Evolutionary conservation across 306 rosid species (phyloP).

Genomic region (Cucurbita ficifolia): DNA sequence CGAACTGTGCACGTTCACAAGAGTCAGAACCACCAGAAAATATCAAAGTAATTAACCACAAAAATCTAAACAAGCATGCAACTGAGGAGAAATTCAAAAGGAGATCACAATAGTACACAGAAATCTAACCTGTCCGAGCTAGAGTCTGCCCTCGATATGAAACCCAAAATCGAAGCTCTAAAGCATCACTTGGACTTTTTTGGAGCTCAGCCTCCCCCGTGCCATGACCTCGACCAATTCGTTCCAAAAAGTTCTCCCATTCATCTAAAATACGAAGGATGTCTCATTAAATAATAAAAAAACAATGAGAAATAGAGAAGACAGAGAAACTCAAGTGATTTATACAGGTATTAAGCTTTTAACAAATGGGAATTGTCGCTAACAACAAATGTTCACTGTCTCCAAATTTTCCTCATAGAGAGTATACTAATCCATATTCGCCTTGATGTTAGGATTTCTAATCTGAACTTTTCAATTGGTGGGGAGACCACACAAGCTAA

Average conservation of each 20-base stretch:
- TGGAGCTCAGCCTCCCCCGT: slow-evolving; percentile 71
- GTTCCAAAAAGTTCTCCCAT: slow-evolving; percentile 85
- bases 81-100: not conserved
- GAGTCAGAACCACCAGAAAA: slow-evolving; percentile 6
- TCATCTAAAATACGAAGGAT: slow-evolving; percentile 43
- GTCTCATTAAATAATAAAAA: not conserved
- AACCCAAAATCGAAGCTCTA: slow-evolving; percentile 96
- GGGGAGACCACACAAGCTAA: no score
- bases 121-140: slow-evolving; percentile 77
- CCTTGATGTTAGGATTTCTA: no score
- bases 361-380: no score
- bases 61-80: not conserved
- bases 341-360: no score
- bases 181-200: slow-evolving; percentile 48
- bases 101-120: not conserved
- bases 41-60: not conserved
- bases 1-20: slow-evolving; percentile 53
- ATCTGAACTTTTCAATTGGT: no score
- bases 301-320: not conserved
- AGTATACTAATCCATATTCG: no score
- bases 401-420: no score
- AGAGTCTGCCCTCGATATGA: slow-evolving; percentile 97
- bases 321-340: not conserved
- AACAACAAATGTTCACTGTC: no score
- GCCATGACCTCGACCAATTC: slow-evolving; percentile 61